Evolutionary conservation across 2,329 filamentous ascomycete species (phyloP), one percentile per base, ranked within the genome.

Genomic region (Colletotrichum melonis): DNA sequence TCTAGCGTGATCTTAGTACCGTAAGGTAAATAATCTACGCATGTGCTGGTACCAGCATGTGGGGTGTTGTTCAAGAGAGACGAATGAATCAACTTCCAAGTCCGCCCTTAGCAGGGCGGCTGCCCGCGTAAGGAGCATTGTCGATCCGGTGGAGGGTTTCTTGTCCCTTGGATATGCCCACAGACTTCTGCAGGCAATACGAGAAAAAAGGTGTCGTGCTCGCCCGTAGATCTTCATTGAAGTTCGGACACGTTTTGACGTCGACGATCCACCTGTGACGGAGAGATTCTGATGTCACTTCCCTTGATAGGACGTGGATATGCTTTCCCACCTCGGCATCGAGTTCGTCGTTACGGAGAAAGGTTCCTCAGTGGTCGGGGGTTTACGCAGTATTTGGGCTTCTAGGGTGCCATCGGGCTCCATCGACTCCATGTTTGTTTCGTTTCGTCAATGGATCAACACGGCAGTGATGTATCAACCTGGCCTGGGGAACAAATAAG

Each of bases 231-330:
- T 69, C 60, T 52, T 52, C 57, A 69, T 69, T 35, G 32, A 63
- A 30, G 54, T 49, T 69, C 12, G 60, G 26, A 38, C 52, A 58
- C 24, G 67, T 69, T 65, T 69, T 65, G 67, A 69, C 60, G 67
- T 65, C 62, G 67, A 65, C 67, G 19, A 54, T 52, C 64, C 67
- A 62, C 64, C 67, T 30, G 46, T n/a, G 35, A 54, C 38, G 54
- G 55, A 38, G 28, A 55, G 62, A 52, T 42, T 54, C 67, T 69
- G 67, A 65, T 69, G 60, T 65, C 67, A 69, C 19, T 28, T 42
- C 28, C 63, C 52, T 35, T 30, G 67, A 28, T 55, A 52, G 56
- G 42, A 57, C 49, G 24, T 28, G 22, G 24, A 26, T 24, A 28
- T 28, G 54, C 26, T 26, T 49, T 49, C 42, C 42, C 54, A 19